These are phyloP conservation scores for Phaeophleospora eucalypticola DNA, from an alignment of 2,329 filamentous ascomycete species.

Conservation along the genomic window DNA sequence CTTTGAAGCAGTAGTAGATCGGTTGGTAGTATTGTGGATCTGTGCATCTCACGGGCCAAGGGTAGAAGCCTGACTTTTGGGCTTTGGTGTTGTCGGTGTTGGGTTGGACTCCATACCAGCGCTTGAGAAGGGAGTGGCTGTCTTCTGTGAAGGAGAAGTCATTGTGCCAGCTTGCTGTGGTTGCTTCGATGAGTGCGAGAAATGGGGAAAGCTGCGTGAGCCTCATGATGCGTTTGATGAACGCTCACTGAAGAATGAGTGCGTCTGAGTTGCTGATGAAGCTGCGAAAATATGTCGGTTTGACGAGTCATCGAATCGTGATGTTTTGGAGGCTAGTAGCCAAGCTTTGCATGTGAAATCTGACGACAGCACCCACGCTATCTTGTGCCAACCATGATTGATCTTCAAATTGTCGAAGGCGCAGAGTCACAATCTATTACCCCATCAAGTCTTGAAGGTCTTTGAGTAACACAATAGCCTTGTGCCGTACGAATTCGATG, in stretches of 20 bases:
- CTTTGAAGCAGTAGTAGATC: background rate
- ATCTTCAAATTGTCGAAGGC: no score
- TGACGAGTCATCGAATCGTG: no score
- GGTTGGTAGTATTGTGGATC: background rate
- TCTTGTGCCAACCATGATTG: no score
- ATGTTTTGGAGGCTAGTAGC: no score
- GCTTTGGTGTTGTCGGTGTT: background rate
- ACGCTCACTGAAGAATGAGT: background rate
- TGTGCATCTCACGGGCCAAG: background rate
- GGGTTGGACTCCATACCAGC: background rate
- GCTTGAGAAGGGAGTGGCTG: background rate
- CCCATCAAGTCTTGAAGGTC: no score
- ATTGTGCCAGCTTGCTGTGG: background rate
- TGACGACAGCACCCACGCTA: no score
- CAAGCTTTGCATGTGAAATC: no score
- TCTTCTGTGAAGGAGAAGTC: background rate
- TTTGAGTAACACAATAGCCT: no score
- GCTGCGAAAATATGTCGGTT: no score
- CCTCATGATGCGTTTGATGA: background rate
- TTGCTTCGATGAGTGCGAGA: background rate
- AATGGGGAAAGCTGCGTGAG: background rate
- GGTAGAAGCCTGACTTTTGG: background rate
- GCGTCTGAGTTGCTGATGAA: no score
- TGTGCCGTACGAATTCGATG: no score
- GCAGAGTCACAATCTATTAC: no score